Evolutionary conservation across 2,329 filamentous ascomycete species (phyloP), one percentile per base, ranked within the genome.

Genomic region (Xylaria sp.): DNA sequence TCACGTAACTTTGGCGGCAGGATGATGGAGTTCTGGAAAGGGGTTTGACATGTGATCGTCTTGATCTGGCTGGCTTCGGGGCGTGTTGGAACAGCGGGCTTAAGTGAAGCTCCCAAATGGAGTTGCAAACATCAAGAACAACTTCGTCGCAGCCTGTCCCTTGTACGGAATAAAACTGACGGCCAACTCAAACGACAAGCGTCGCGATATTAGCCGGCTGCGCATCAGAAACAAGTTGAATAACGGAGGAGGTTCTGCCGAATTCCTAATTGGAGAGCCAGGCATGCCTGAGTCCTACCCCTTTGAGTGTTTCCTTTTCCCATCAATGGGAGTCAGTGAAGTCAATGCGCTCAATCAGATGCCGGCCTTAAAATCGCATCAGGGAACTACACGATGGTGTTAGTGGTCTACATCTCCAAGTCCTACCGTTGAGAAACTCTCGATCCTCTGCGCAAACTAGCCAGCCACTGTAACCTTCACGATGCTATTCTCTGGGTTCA

Each of bases 401-500:
- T 18, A 19, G 50, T 16, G 16, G 16, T 16, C 16, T 16, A 16
- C 16, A 16, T 16, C 16, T 16, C 16, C 16, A 16, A 16, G 16
- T 16, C 16, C 16, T 16, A 16, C 16, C 16, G 16, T 16, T 16
- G 16, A 16, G 16, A 16, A 16, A 16, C 16, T 16, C 16, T 16
- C 16, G 16, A 16, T 16, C 16, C 16, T 16, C 16, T 16, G 16
- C 16, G 16, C 16, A 16, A 16, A 16, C 16, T 16, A 16, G 16
- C 16, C 16, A 16, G 16, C 16, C 16, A 16, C 16, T 16, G 16
- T 16, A 16, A 16, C 16, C 16, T 16, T 42, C 11, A 13, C 3
- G n/a, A 70, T 70, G 69, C 30, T 66, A 8, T 54, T 63, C 46
- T 63, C 58, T n/a, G 30, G 54, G 35, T 61, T 68, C 52, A 39